Base-by-base conservation (phyloP, 345 rosid genomes). In the Salix koriyanagi region DNA sequence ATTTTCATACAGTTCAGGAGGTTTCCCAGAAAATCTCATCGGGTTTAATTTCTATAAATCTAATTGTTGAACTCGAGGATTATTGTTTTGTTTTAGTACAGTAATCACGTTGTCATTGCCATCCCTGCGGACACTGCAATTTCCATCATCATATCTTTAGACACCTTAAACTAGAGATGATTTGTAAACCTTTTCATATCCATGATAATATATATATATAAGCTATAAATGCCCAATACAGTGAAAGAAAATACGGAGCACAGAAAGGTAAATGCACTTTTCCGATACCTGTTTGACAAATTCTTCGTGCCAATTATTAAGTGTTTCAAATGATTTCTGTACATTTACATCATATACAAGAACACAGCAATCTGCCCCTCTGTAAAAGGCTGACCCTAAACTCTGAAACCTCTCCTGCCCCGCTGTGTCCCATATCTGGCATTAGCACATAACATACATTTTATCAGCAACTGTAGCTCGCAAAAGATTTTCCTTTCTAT, bases 371-470 rank as follows among this genome's bases (percentile, higher is more conserved):
- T 95, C 99, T 37, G 97, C 91, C 6, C 97, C 99, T 81, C 99
- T 89, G 60, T 91, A 95, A 76, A 95, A 93, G 2, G 97, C 96
- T 0, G 97, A 75, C 7, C 97, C 96, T 16, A 91, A 87, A 79
- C 97, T 91, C 62, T 93, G 96, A 82, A 95, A 95, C 73, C 97
- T 89, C 76, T 95, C 99, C 77, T 95, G 97, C 70, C 99, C 99
- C 6, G 99, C 99, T 7, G 97, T 93, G 84, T 95, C 97, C 99
- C 99, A 95, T 70, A 95, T 87, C 97, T 95, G 70, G 72, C 70
- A 18, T 37, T 6, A 58, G 30, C 32, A 62, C 66, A 4, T 28
- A 19, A 25, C 32, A 26, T 61, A 23, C 65, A 61, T 9, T 10
- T 25, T 61, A 28, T 61, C 66, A 61, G 66, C 23, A 18, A 52